Base-by-base conservation (phyloP, 768 basidiomycete species). In the Suillus subalutaceus region DNA sequence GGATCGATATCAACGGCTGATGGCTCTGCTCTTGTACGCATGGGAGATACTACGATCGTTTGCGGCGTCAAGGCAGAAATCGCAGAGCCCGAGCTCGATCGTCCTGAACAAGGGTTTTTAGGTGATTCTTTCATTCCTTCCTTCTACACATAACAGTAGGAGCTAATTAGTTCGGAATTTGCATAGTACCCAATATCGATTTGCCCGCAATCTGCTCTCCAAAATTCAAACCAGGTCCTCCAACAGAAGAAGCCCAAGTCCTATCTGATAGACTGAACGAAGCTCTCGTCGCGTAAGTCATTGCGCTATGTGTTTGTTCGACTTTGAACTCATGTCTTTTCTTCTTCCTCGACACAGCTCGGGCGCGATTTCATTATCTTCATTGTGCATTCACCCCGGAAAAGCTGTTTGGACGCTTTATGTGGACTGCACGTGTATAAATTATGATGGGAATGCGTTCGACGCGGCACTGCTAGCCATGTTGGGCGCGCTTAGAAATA, bases 61-160 rank as follows among this genome's bases (percentile, higher is more conserved):
- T 98, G 96, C 72, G 97, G 97, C 1, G 88, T 99, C 69, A 98
- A 97, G 74, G 96, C 94, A 16, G 96, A 99, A 78, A 90, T 97
- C 48, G 90, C 94, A 35, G 93, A 95, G 72, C 97, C 97, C 6
- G 92, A 93, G 70, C 74, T 97, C 20, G 89, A 94, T 68, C 77
- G 77, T 2, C 92, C 91, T 1, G 80, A 84, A 18, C 83, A 88
- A 37, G 97, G 97, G 0, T 98, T 92, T 74, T 72, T 99, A 32
- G 96, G 96, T 96, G 70, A 65, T 85, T 73, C 13, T 20, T 41
- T 32, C 35, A 62, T 44, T 53, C 35, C 62, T 65, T 9, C 59
- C 35, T 32, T 65, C n/a, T 48, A 37, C 37, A 18, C 7, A 23
- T 10, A 10, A 30, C 23, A 12, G 59, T 16, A n/a, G 37, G 15